These are phyloP conservation scores for Hamigera avellanea DNA, from an alignment of 495 filamentous ascomycete genomes.

Conservation along the genomic window DNA sequence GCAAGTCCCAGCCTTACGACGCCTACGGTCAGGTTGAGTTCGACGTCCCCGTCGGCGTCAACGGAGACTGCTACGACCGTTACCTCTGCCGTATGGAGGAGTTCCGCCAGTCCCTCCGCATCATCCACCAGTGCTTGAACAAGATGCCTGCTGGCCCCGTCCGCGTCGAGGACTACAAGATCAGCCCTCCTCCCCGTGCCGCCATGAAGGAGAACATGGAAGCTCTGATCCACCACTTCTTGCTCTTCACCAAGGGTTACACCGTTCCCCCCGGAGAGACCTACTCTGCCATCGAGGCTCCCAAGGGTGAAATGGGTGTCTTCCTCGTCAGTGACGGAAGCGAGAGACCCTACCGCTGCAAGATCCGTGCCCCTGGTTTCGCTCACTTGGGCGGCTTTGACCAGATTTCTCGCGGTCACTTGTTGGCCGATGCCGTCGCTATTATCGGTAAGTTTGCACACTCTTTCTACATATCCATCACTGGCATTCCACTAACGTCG, in stretches of 20 bases:
- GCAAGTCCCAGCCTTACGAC: constrained; percentile 92
- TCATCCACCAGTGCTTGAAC: constrained; percentile 98
- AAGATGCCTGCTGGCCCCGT: constrained; percentile 95
- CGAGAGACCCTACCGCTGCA: constrained; percentile 93
- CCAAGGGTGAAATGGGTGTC: constrained; percentile 99
- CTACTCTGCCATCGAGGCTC: constrained; percentile 93
- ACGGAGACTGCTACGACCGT: constrained; percentile 98
- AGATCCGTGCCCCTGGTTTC: constrained; percentile 94
- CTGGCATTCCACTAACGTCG: constrained; percentile 4
- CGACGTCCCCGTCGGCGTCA: constrained; percentile 90
- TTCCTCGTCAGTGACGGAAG: constrained; percentile 94
- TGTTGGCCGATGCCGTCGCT: constrained; percentile 92
- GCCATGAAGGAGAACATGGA: constrained; percentile 99
- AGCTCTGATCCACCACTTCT: constrained; percentile 97
- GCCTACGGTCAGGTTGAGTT: constrained; percentile 97
- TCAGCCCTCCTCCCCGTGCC: constrained; percentile 87
- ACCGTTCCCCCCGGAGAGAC: constrained; percentile 97
- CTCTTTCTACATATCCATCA: background rate
- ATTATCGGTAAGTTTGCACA: constrained; percentile 57
- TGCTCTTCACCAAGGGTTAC: constrained; percentile 97
- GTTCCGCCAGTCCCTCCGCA: constrained; percentile 92
- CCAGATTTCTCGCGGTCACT: constrained; percentile 79
- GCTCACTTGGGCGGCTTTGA: constrained; percentile 93
- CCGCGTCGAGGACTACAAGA: constrained; percentile 96
- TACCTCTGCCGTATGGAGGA: constrained; percentile 99